Evolutionary conservation across 2,329 filamentous ascomycete genomes (phyloP).

Genomic region (Pseudocercospora ulei): DNA sequence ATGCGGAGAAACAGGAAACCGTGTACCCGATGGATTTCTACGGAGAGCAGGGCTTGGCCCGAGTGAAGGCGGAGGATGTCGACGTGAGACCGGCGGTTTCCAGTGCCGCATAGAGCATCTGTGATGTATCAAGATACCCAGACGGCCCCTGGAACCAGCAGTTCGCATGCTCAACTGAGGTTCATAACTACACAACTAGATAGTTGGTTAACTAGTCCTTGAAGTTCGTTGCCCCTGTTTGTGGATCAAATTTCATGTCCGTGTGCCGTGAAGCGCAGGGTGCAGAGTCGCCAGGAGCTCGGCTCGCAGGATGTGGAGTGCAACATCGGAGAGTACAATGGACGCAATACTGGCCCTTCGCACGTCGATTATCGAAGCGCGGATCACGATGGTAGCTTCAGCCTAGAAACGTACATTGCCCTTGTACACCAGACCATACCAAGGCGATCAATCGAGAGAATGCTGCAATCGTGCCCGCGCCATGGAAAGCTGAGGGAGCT

Average conservation of each 20-base stretch:
- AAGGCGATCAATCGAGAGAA: constrained; percentile 6
- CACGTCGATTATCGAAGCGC: no score
- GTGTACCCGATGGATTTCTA: constrained; percentile 97
- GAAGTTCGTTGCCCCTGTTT: constrained; percentile 6
- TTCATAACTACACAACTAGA: no score
- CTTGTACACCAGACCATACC: not conserved
- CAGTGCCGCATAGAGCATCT: constrained; percentile 6
- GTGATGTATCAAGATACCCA: not conserved
- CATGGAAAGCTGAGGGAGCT: constrained; percentile 16
- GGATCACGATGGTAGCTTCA: not conserved
- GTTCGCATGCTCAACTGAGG: constrained; percentile 1
- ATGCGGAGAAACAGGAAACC: constrained; percentile 17
- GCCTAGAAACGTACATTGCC: not conserved
- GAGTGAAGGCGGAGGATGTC: constrained; percentile 50
- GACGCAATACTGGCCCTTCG: no score
- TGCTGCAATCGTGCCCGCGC: constrained; percentile 10
- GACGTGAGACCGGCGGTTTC: constrained; percentile 11
- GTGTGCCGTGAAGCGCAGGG: constrained; percentile 3
- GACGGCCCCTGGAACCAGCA: not conserved
- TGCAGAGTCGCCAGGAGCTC: constrained; percentile 3
- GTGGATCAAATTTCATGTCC: constrained; percentile 5
- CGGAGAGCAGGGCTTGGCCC: constrained; percentile 76
- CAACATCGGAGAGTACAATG: no score
- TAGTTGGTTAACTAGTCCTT: no score
- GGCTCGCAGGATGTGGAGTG: no score